Evolutionary conservation across 2,329 filamentous ascomycete species (phyloP), one percentile per base, ranked within the genome.

Genomic region (Fusarium torreyae): DNA sequence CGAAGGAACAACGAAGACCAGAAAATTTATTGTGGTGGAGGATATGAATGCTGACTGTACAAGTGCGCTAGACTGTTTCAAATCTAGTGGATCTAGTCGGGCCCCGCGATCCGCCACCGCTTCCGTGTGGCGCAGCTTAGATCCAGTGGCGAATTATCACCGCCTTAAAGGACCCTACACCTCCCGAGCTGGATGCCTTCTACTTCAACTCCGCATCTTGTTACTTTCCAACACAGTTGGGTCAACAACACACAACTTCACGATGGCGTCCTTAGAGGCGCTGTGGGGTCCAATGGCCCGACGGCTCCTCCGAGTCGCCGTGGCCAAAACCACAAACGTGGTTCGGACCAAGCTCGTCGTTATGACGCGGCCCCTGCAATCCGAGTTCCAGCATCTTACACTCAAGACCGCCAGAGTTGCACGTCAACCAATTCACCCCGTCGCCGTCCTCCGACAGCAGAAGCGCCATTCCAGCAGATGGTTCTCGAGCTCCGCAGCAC

Each of bases 241-340:
- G 63, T 57, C 14, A 71, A 42, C 62, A 66, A 68, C 59, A 63
- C 73, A 66, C 68, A 72, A 64, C 60, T 65, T 71, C 77, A 84
- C 70, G 69, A 89, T 89, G 87, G 83, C 83, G 80, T 84, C 85
- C 77, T 77, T 80, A 77, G 85, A 85, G 82, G 86, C 85, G 80
- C 81, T 88, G 77, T 87, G 84, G 86, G 87, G 83, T 74, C 85
- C 86, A 62, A 81, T 82, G 76, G 84, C 85, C 80, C 79, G 88
- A 77, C 85, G 85, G 77, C 79, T 86, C 72, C 80, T 88, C 74
- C 84, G 85, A 76, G 82, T 81, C 71, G 84, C 86, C 76, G 80
- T 85, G 76, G 79, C 80, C 50, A 85, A 83, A 73, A 83, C 86
- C 74, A 82, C 83, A 63, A 84, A 85, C 69, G 79, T 83, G 70